Evolutionary conservation across 2,329 filamentous ascomycete genomes (phyloP).

Genomic region (Metarhizium anisopliae): DNA sequence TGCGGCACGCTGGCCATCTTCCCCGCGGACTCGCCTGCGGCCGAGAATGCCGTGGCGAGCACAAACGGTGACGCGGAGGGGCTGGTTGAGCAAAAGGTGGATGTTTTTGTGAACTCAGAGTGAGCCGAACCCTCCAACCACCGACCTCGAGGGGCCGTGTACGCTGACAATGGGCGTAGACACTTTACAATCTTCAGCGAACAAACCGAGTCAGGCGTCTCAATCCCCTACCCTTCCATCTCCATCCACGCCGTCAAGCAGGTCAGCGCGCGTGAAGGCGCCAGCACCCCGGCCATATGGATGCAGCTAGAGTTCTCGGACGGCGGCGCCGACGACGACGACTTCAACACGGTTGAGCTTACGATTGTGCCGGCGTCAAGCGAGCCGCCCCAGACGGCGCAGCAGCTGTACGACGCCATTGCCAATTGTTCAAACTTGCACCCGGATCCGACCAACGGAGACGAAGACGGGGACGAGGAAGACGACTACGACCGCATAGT

Average conservation of each 20-base stretch:
- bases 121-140: constrained; percentile 16
- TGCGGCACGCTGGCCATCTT: constrained; percentile 46
- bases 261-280: constrained; percentile 29
- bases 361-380: constrained; percentile 48
- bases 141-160: neutral
- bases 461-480: constrained; percentile 49
- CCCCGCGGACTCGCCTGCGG: constrained; percentile 26
- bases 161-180: constrained; percentile 10
- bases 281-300: constrained; percentile 44
- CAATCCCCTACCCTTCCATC: constrained; percentile 66
- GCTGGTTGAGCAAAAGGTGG: constrained; percentile 37
- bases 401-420: constrained; percentile 57
- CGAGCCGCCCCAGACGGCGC: constrained; percentile 15
- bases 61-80: constrained; percentile 26
- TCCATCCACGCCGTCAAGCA: constrained; percentile 67
- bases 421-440: constrained; percentile 68
- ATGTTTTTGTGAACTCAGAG: constrained; percentile 52
- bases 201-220: constrained; percentile 47
- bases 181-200: constrained; percentile 55
- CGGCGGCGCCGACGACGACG: constrained; percentile 50
- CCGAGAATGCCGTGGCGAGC: constrained; percentile 12
- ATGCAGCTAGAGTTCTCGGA: constrained; percentile 60
- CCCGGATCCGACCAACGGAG: constrained; percentile 56
- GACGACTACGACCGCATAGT: constrained; percentile 46
- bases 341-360: constrained; percentile 57